Evolutionary conservation across 2,329 filamentous ascomycete genomes (phyloP).

Genomic region (Botryosphaeria dothidea): DNA sequence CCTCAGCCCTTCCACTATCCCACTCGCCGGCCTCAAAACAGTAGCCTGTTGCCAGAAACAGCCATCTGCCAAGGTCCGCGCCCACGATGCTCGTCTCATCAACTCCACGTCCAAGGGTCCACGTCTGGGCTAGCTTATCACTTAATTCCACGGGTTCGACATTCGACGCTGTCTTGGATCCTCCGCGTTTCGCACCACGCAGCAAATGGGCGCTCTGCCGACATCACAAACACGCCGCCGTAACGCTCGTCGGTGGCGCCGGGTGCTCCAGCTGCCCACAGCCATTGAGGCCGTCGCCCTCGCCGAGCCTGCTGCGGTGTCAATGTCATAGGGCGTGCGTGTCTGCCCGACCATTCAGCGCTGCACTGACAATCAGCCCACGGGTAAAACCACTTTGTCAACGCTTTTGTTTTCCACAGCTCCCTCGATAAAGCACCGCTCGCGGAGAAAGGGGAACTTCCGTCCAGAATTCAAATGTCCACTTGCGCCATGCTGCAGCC

Average conservation of each 20-base stretch:
- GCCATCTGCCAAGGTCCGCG: not conserved
- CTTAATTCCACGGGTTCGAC: not conserved
- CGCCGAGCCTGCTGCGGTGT: not conserved
- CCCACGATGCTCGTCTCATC: not conserved
- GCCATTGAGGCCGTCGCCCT: not conserved
- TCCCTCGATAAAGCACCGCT: not conserved
- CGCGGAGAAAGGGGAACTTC: not conserved
- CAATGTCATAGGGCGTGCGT: not conserved
- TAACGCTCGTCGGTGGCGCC: not conserved
- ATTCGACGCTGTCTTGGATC: not conserved
- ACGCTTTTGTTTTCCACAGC: not conserved
- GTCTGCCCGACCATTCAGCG: conserved; percentile 7
- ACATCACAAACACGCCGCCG: not conserved
- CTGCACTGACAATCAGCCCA: not conserved
- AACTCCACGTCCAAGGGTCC: not conserved
- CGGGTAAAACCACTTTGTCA: conserved; percentile 1
- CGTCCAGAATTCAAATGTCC: not conserved
- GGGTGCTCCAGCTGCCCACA: not conserved
- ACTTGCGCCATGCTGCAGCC: not conserved
- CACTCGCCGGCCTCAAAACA: not conserved
- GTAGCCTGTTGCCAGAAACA: not conserved
- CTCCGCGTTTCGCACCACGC: not conserved
- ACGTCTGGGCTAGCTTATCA: not conserved
- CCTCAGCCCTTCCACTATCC: not conserved
- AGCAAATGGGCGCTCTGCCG: not conserved